These are phyloP conservation scores for Starmerella potacharoeniae DNA, from an alignment of 805 yeast genomes.

Conservation along the genomic window DNA sequence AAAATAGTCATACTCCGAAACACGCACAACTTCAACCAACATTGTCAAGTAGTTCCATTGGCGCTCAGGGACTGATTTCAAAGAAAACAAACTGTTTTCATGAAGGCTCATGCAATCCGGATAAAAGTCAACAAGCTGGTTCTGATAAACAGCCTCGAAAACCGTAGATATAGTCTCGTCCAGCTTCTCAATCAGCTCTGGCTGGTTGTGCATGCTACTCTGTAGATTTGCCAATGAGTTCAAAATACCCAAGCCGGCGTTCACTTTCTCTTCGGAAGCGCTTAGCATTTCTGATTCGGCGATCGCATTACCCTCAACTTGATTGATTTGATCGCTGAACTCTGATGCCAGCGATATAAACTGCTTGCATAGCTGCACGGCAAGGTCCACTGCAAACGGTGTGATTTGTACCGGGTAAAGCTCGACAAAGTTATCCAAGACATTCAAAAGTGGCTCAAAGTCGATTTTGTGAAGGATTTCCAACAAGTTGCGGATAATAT, in stretches of 20 bases:
- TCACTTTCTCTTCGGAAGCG: constrained; percentile 51
- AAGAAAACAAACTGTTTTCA: constrained; percentile 51
- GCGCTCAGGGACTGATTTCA: constrained; percentile 49
- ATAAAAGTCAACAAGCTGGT: constrained; percentile 60
- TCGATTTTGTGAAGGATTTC: constrained; percentile 70
- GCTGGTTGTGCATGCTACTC: constrained; percentile 70
- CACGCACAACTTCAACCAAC: constrained; percentile 33
- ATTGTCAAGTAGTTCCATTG: constrained; percentile 65
- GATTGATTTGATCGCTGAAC: constrained; percentile 36
- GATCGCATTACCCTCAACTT: constrained; percentile 23
- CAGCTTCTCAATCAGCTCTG: constrained; percentile 48
- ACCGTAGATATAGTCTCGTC: constrained; percentile 62
- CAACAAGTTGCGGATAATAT: constrained; percentile 70
- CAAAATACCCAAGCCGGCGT: constrained; percentile 72
- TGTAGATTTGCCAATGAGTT: constrained; percentile 75
- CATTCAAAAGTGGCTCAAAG: constrained; percentile 74
- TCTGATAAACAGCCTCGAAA: constrained; percentile 51
- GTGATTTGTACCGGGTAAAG: constrained; percentile 76
- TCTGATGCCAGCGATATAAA: constrained; percentile 62
- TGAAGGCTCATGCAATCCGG: constrained; percentile 69
- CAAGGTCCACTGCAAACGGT: constrained; percentile 74
- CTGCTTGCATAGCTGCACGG: constrained; percentile 49
- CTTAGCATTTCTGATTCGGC: constrained; percentile 30
- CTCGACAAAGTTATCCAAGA: constrained; percentile 93
- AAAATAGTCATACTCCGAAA: constrained; percentile 45